Percentiles rank a stretch among this genome's conserved stretches.
phyloP scores from a whole-genome alignment of 179 eudicot genomes.

The Corrigiola litoralis region DNA sequence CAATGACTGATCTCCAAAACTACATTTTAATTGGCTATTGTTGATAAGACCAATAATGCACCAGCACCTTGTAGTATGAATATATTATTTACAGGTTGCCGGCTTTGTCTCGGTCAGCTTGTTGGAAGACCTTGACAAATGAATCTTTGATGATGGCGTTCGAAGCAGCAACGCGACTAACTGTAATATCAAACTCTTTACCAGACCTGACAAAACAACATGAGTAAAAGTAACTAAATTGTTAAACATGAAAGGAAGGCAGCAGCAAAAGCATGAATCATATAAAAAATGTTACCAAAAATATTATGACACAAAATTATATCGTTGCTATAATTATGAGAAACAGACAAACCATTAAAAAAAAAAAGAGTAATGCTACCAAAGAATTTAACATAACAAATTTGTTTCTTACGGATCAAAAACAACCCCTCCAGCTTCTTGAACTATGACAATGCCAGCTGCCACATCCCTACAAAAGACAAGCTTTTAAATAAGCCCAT shows the following conservation, averaged over 20 bases:
- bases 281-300: no score
- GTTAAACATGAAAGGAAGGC: not conserved
- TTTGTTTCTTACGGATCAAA: slow-evolving; percentile 66
- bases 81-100: not conserved
- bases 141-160: slow-evolving; percentile 58
- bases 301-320: no score
- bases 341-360: not conserved
- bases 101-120: slow-evolving; percentile 35
- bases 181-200: slow-evolving; percentile 63
- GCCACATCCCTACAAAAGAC: slow-evolving; percentile 68
- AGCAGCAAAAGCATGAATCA: not conserved
- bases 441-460: slow-evolving; percentile 72
- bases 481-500: not conserved
- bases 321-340: no score
- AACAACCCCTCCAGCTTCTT: slow-evolving; percentile 71
- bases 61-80: slow-evolving; percentile 16
- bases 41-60: slow-evolving; percentile 7
- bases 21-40: slow-evolving; percentile 4
- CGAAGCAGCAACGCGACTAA: slow-evolving; percentile 75
- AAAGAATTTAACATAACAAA: not conserved
- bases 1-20: not conserved
- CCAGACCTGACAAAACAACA: slow-evolving; percentile 52
- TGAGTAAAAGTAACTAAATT: not conserved
- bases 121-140: slow-evolving; percentile 52
- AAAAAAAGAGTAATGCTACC: not conserved